Percentiles rank a stretch among this genome's conserved stretches.
phyloP scores from a whole-genome alignment of 2,329 filamentous ascomycete species.

The Furcasterigmium sp. region DNA sequence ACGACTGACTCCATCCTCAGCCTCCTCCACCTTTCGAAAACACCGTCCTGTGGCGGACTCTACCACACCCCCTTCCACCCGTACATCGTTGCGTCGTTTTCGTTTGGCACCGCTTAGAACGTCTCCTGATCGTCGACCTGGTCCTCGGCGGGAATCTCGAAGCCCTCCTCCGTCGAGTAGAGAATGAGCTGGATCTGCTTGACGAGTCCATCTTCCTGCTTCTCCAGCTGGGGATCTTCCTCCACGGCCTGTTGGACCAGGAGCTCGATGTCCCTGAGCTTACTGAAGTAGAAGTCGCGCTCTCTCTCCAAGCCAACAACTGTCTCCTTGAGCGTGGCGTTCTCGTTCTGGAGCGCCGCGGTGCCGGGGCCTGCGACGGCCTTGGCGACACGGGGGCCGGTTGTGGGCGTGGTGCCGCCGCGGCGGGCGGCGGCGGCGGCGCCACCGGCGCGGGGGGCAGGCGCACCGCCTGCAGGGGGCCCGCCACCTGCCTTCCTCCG shows the following conservation, averaged over 20 bases:
- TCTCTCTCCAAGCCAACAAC: constrained; percentile 93
- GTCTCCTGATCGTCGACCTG: constrained; percentile 74
- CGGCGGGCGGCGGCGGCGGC: constrained; percentile 44
- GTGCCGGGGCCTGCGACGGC: constrained; percentile 49
- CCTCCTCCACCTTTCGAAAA: not conserved
- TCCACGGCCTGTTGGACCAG: constrained; percentile 91
- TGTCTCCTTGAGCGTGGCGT: constrained; percentile 85
- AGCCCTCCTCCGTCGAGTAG: constrained; percentile 92
- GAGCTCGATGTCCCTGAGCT: constrained; percentile 93
- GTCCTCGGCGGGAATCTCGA: constrained; percentile 85
- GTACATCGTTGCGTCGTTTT: not conserved
- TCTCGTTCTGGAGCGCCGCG: constrained; percentile 77
- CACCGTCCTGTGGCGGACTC: constrained; percentile 1
- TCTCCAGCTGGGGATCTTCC: constrained; percentile 86
- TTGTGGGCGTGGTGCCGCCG: constrained; percentile 59
- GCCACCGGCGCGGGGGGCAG: constrained; percentile 44
- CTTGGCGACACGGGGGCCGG: constrained; percentile 40
- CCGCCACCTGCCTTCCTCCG: constrained; percentile 75
- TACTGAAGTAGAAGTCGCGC: constrained; percentile 98
- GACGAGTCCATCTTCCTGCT: constrained; percentile 85
- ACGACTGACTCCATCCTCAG: not conserved
- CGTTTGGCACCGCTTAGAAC: constrained; percentile 44
- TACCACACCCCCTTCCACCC: not conserved
- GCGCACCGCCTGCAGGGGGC: constrained; percentile 40
- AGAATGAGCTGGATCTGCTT: constrained; percentile 96